Percentiles rank a stretch among this genome's conserved stretches.
Conservation (phyloP, 73 alveolate genomes). For the Tetrahymena thermophila region DNA sequence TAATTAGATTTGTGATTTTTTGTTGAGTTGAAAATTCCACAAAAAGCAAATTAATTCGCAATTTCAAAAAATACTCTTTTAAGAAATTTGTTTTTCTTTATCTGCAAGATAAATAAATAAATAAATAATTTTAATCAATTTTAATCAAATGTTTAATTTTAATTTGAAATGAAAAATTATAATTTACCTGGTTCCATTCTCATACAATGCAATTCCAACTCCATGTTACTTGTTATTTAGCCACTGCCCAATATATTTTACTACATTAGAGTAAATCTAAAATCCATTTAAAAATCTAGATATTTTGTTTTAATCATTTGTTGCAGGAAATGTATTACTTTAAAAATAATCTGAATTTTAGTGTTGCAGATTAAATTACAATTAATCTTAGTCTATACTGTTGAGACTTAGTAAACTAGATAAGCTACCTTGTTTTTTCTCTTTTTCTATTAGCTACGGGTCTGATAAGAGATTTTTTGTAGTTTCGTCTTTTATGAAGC, state of each 20-base stretch:
- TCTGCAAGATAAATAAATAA: too few species aligned
- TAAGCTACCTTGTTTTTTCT: background rate
- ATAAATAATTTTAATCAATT: too few species aligned
- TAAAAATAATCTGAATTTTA: background rate
- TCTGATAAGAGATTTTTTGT: background rate
- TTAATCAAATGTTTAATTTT: too few species aligned
- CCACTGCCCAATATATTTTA: background rate
- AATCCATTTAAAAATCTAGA: background rate
- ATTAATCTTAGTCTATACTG: background rate
- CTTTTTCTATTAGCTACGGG: background rate
- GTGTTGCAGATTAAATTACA: too few species aligned
- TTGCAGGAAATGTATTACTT: too few species aligned
- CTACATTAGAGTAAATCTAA: background rate
- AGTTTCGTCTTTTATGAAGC: background rate
- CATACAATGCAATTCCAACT: background rate
- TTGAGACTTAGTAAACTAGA: background rate
- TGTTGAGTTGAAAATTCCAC: too few species aligned
- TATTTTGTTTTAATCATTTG: background rate
- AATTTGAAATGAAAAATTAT: too few species aligned
- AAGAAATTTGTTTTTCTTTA: too few species aligned
- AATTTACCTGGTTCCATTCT: background rate
- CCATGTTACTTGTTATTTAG: background rate
- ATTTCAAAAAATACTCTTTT: too few species aligned
- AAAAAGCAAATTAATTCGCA: too few species aligned
- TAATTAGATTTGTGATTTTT: background rate